A percentile compares a stretch with the other conserved stretches of the same genome.
phyloP scores from a whole-genome alignment of 2,329 filamentous ascomycete genomes.

The Penicillium sp. region DNA sequence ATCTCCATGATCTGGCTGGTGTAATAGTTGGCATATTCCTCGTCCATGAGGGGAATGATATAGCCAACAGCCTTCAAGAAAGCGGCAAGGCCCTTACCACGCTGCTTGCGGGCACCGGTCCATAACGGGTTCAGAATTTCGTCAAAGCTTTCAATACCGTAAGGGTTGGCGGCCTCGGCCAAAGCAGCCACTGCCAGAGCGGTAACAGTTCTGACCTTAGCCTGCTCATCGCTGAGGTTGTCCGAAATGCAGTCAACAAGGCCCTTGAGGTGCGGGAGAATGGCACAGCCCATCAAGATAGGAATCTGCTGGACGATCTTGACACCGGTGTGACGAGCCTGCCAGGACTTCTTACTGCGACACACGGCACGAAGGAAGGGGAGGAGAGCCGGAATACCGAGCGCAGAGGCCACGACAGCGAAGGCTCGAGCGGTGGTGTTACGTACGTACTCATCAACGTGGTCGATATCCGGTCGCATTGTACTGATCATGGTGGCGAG shows the following conservation, averaged over 20 bases:
- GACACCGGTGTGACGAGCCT: conserved; percentile 93
- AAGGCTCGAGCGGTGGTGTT: conserved; percentile 97
- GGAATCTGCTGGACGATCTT: conserved; percentile 99
- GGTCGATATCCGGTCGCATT: conserved; percentile 97
- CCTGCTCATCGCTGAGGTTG: conserved; percentile 95
- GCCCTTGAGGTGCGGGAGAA: conserved; percentile 90
- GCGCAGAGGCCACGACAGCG: conserved; percentile 90
- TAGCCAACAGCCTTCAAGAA: conserved; percentile 97
- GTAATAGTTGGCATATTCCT: conserved; percentile 99
- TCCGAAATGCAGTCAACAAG: conserved; percentile 94
- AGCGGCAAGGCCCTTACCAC: conserved; percentile 89
- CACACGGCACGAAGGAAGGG: conserved; percentile 95
- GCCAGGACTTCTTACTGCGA: conserved; percentile 98
- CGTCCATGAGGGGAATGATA: conserved; percentile 98
- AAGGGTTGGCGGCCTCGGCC: conserved; percentile 93
- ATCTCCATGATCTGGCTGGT: conserved; percentile 99
- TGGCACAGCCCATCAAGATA: conserved; percentile 96
- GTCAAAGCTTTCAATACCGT: conserved; percentile 98
- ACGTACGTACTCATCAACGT: conserved; percentile 95
- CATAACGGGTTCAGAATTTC: conserved; percentile 95
- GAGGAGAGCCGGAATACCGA: conserved; percentile 90
- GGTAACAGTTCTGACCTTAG: conserved; percentile 94
- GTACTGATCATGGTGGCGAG: conserved; percentile 99
- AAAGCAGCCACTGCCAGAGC: conserved; percentile 90
- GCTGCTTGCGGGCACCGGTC: conserved; percentile 93